These are phyloP conservation scores for Centrapalus pauciflorus DNA, from an alignment of 129 eudicot species.

Conservation along the genomic window DNA sequence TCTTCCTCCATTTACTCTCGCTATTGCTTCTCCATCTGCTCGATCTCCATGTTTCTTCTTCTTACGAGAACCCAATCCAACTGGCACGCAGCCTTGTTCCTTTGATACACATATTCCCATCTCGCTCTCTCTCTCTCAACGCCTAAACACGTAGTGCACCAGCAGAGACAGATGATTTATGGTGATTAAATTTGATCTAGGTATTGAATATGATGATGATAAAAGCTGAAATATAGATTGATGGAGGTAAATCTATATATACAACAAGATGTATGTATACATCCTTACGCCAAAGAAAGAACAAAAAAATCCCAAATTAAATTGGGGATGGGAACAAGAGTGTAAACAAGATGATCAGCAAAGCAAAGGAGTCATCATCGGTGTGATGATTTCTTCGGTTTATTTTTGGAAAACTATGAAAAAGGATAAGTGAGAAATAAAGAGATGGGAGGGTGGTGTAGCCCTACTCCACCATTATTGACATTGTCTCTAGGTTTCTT, in stretches of 20 bases:
- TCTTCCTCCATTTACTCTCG: conserved; percentile 12
- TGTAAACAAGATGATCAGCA: conserved; percentile 6
- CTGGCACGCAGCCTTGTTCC: conserved; percentile 58
- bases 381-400: neutral
- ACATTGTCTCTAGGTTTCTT: conserved; percentile 16
- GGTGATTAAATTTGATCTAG: conserved; percentile 2
- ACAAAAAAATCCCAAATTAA: conserved; percentile 10
- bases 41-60: conserved; percentile 20
- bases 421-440: neutral
- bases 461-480: conserved; percentile 15
- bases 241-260: conserved; percentile 2
- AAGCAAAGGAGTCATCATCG: neutral
- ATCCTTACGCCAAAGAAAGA: neutral
- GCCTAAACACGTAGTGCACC: conserved; percentile 19
- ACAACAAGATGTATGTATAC: neutral
- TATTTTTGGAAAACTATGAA: no score
- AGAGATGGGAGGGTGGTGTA: neutral
- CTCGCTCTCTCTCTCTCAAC: conserved; percentile 7
- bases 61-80: conserved; percentile 31
- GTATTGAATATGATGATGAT: neutral
- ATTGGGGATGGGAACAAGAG: conserved; percentile 8
- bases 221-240: neutral
- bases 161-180: neutral
- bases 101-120: conserved; percentile 92
- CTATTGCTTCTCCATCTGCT: conserved; percentile 13